Evolutionary conservation across 179 eudicot species (phyloP).

Genomic region (Monotropa hypopitys): DNA sequence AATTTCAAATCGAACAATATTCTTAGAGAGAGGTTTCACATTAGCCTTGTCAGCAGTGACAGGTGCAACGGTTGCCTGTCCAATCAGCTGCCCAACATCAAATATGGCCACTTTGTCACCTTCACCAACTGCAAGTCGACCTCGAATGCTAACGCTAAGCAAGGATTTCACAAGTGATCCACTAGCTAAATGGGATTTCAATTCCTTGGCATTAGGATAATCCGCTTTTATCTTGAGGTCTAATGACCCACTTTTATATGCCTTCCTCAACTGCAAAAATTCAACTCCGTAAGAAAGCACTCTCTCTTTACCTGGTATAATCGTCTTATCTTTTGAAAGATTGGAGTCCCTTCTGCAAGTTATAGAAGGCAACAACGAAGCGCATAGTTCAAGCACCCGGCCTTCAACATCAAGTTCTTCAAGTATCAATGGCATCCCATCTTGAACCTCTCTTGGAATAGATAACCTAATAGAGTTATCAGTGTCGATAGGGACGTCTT

Average conservation of each 20-base stretch:
- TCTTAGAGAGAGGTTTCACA: conserved; percentile 93
- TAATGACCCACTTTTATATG: conserved; percentile 91
- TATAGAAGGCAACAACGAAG: conserved; percentile 57
- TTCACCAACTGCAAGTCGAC: conserved; percentile 97
- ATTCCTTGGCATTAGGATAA: conserved; percentile 90
- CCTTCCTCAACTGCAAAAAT: conserved; percentile 89
- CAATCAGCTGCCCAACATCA: conserved; percentile 98
- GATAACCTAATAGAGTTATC: conserved; percentile 58
- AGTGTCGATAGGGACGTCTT: conserved; percentile 44
- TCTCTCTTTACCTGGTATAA: conserved; percentile 57
- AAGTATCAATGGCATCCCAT: conserved; percentile 50
- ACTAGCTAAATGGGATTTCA: conserved; percentile 72
- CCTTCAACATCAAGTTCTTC: conserved; percentile 78
- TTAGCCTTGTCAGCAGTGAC: conserved; percentile 97
- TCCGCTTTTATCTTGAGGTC: conserved; percentile 96
- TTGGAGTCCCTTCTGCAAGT: conserved; percentile 63
- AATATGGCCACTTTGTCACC: conserved; percentile 98
- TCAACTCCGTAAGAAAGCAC: conserved; percentile 49
- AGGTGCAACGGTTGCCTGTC: conserved; percentile 91
- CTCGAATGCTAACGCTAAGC: conserved; percentile 80
- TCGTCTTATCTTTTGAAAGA: conserved; percentile 50
- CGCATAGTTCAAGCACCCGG: conserved; percentile 63
- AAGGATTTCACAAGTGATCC: conserved; percentile 93
- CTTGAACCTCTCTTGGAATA: conserved; percentile 61
- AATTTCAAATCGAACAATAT: conserved; percentile 93